These are phyloP conservation scores for Jackrogersella minutella DNA, from an alignment of 495 filamentous ascomycete species.

Conservation along the genomic window DNA sequence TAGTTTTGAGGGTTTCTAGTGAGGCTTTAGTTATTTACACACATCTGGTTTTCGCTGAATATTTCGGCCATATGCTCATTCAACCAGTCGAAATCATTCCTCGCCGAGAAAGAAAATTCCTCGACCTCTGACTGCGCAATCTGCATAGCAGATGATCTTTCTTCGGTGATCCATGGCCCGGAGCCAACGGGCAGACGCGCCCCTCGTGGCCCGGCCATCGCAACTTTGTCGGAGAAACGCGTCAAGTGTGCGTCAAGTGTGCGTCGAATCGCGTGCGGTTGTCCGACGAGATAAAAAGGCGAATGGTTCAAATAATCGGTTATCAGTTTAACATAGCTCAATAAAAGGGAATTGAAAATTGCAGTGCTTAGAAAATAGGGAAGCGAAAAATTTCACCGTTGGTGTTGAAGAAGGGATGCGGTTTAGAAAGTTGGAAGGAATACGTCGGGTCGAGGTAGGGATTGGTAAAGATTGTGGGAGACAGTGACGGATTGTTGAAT, in stretches of 20 bases:
- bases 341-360: neutral
- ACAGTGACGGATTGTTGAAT: constrained; percentile 20
- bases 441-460: constrained; percentile 20
- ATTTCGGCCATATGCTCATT: constrained; percentile 98
- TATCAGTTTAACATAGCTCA: constrained; percentile 40
- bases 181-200: constrained; percentile 65
- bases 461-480: constrained; percentile 16
- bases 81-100: constrained; percentile 93
- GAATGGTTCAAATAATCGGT: constrained; percentile 3
- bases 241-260: constrained; percentile 40
- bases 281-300: neutral
- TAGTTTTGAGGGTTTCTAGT: constrained; percentile 38
- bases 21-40: constrained; percentile 44
- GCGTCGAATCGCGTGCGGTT: constrained; percentile 34
- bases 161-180: constrained; percentile 62
- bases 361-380: neutral
- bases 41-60: constrained; percentile 86
- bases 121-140: constrained; percentile 74
- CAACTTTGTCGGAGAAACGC: constrained; percentile 32
- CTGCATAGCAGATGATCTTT: constrained; percentile 56
- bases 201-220: constrained; percentile 60
- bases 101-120: constrained; percentile 86
- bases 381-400: neutral
- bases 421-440: constrained; percentile 11
- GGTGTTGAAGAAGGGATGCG: constrained; percentile 1